Evolutionary conservation across 2,329 filamentous ascomycete species (phyloP), one percentile per base, ranked within the genome.

Genomic region (Pyrenochaeta sp.): DNA sequence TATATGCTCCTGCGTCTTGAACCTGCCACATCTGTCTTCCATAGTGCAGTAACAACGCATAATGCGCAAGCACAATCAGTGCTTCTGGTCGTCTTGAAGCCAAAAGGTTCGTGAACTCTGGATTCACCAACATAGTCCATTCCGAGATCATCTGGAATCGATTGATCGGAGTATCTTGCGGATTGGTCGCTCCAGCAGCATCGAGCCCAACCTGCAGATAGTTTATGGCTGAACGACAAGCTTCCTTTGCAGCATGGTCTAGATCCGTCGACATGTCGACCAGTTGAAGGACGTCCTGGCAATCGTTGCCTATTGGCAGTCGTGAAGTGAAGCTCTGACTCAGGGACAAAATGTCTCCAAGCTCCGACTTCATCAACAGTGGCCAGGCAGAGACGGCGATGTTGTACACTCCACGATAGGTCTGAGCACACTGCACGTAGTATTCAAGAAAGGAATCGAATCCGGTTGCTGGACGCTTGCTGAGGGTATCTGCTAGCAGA

Each of bases 31-130:
- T 34, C 8, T 32, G 35, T 31, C 40, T 39, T 3, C 52, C 55
- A 31, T 57, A 67, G 46, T 79, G 74, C n/a, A 81, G 61, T 28
- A 81, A 53, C 3, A 79, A 70, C 8, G 77, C 77, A 36, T 79
- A 80, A 51, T 81, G 73, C 5, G 76, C 77, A 15, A 82, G 59
- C 6, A 81, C 70, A 8, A 78, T 63, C 17, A 81, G 61, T 1
- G 75, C 76, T 50, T 78, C 76, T 0, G 73, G 71, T 3, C 62
- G 51, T 24, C 66, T 62, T 22, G 58, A 45, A 10, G 65, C 59
- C 6, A 79, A 51, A 36, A 75, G 55, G 6, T 41, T 51, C 3
- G 72, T 66, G 31, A 73, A 76, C 7, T 66, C 60, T 10, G 51
- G 55, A 3, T 62, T 53, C 10, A 74, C 51, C 36, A 72, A 58